Conservation (phyloP, 805 yeast genomes). For the Cyberlindnera mrakii region DNA sequence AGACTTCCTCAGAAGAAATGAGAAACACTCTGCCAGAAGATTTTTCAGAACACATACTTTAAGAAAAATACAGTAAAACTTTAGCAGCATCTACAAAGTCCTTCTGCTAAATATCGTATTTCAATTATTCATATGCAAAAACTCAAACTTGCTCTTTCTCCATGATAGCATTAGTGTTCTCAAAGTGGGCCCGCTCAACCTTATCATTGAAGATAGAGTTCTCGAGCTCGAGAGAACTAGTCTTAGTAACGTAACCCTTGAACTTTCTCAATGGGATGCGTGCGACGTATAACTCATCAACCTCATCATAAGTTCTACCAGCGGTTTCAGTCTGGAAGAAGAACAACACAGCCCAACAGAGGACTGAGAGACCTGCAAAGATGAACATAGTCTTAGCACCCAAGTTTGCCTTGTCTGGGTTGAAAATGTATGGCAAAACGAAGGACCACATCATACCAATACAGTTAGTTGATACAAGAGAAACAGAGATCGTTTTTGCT, state of each 20-base stretch:
- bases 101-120: too few relatives aligned
- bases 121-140: too few relatives aligned
- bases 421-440: constrained; percentile 39
- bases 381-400: constrained; percentile 39
- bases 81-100: too few relatives aligned
- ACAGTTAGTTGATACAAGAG: constrained; percentile 22
- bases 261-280: constrained; percentile 26
- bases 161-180: background rate
- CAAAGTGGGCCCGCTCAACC: background rate
- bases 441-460: constrained; percentile 29
- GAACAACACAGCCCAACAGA: constrained; percentile 32
- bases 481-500: constrained; percentile 12
- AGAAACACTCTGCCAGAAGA: too few relatives aligned
- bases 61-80: too few relatives aligned
- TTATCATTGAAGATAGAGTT: constrained; percentile 2
- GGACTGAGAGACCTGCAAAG: constrained; percentile 30
- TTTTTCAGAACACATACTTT: too few relatives aligned
- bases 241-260: constrained; percentile 5
- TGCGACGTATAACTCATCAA: constrained; percentile 42
- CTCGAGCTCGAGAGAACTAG: constrained; percentile 1
- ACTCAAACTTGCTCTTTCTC: too few relatives aligned
- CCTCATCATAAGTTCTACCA: constrained; percentile 47
- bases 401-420: constrained; percentile 34
- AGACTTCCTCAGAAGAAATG: too few relatives aligned
- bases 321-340: constrained; percentile 50